Conservation (phyloP, 345 rosid genomes). For the Triadica sebifera region DNA sequence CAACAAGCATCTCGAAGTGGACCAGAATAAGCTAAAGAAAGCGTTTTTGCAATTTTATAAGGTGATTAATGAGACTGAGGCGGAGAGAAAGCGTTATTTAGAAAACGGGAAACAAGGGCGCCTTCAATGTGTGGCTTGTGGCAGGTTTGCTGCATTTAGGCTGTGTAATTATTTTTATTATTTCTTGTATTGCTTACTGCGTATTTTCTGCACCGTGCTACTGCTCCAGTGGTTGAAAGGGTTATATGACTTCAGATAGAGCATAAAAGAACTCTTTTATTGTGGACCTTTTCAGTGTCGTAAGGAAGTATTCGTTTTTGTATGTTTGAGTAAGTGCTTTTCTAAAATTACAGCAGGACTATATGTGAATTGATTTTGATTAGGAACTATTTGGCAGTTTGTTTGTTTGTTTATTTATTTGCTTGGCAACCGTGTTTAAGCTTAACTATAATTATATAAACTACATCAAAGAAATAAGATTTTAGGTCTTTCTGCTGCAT, state of each 20-base stretch:
- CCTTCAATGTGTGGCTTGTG: constrained; percentile 75
- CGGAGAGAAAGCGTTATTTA: constrained; percentile 62
- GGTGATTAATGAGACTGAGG: constrained; percentile 55
- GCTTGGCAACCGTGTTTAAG: not conserved
- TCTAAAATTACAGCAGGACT: not conserved
- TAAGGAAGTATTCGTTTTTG: not conserved
- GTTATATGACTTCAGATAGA: not conserved
- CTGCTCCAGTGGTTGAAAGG: not conserved
- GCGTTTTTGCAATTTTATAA: constrained; percentile 69
- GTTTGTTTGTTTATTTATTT: not conserved
- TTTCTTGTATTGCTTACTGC: not conserved
- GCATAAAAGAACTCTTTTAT: not conserved
- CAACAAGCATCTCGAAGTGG: constrained; percentile 49
- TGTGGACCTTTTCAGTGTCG: not conserved
- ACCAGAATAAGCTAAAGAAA: constrained; percentile 58
- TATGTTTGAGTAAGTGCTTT: not conserved
- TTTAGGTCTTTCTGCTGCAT: not conserved
- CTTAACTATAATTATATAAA: not conserved
- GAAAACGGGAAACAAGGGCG: constrained; percentile 80
- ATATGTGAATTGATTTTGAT: not conserved
- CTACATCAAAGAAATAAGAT: too few relatives aligned
- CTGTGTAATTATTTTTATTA: not conserved
- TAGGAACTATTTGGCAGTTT: not conserved
- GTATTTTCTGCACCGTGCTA: not conserved
- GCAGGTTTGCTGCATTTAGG: constrained; percentile 57